A percentile compares a stretch with the other conserved stretches of the same genome.
phyloP scores from a whole-genome alignment of 225 moss, liverwort and hornwort species.

The Lunularia cruciata region DNA sequence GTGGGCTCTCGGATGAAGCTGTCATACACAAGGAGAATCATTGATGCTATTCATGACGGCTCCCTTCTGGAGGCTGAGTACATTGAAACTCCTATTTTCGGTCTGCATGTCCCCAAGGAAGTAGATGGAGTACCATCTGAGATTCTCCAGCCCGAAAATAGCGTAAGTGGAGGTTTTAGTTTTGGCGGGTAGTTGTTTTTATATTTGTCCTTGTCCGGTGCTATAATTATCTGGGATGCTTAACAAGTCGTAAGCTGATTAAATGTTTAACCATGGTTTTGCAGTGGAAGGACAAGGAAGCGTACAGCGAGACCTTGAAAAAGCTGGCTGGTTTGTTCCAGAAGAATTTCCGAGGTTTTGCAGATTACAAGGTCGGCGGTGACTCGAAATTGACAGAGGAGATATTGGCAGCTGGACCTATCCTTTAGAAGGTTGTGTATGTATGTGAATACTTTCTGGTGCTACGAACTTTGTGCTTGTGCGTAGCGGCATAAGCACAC shows the following conservation, averaged over 20 bases:
- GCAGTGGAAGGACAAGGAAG: constrained; percentile 49
- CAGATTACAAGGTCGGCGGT: constrained; percentile 53
- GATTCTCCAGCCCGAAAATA: constrained; percentile 79
- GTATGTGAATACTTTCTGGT: not conserved
- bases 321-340: constrained; percentile 48
- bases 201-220: not conserved
- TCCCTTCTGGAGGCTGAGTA: constrained; percentile 58
- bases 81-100: constrained; percentile 75
- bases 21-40: constrained; percentile 84
- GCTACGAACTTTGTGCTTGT: not conserved
- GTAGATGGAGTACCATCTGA: constrained; percentile 79
- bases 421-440: constrained; percentile 14
- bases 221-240: not conserved
- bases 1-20: constrained; percentile 85
- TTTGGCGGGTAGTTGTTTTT: not conserved
- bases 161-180: constrained; percentile 46
- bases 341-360: constrained; percentile 47
- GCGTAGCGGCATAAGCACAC: too few relatives aligned
- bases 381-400: constrained; percentile 44
- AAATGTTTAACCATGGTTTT: not conserved
- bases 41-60: constrained; percentile 93
- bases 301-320: constrained; percentile 41
- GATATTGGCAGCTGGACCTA: constrained; percentile 52
- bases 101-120: constrained; percentile 65
- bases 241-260: not conserved